Evolutionary conservation across 2,329 filamentous ascomycete species (phyloP), one percentile per base, ranked within the genome.

Genomic region (Claviceps spartinae): DNA sequence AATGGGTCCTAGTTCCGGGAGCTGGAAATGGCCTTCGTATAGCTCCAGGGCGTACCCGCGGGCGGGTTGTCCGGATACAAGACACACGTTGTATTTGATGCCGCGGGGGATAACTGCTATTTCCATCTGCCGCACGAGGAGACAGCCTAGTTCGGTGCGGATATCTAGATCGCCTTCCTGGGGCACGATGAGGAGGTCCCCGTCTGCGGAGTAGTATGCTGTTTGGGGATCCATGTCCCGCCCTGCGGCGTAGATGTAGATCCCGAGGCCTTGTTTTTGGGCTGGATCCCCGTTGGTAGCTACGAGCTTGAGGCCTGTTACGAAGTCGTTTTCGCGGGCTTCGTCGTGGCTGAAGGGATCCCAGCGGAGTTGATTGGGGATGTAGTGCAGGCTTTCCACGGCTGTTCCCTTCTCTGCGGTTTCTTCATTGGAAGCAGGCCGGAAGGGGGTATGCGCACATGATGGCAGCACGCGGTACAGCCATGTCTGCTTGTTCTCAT

Each of bases 181-280:
- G 1, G 84, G 75, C 14, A 91, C 84, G 55, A 91, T 82, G 52
- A 90, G 67, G 59, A 88, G 78, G 63, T 91, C 86, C 13, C 86
- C 86, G 62, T 91, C 86, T 0, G 88, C 84, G 3, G 85, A 90
- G 73, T 91, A 94, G 65, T 90, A 94, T 0, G 87, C 87, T 48
- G 83, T 74, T 41, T 78, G 77, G n/a, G 74, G 69, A 48, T 74
- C 73, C 89, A 95, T 95, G 62, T 83, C 81, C 64, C 79, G 83
- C 20, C 86, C 86, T 0, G 85, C 86, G 1, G 85, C 83, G 62
- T 87, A 95, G 52, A 93, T 79, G 65, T 86, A 83, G 54, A 93
- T 88, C 22, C 86, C 88, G 43, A 94, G 60, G 0, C 89, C 89
- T 18, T 78, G 73, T 69, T 95, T 95, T 65, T 85, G 76, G 0